Evolutionary conservation across 2,329 filamentous ascomycete genomes (phyloP).

Genomic region (Pseudocercospora musae): DNA sequence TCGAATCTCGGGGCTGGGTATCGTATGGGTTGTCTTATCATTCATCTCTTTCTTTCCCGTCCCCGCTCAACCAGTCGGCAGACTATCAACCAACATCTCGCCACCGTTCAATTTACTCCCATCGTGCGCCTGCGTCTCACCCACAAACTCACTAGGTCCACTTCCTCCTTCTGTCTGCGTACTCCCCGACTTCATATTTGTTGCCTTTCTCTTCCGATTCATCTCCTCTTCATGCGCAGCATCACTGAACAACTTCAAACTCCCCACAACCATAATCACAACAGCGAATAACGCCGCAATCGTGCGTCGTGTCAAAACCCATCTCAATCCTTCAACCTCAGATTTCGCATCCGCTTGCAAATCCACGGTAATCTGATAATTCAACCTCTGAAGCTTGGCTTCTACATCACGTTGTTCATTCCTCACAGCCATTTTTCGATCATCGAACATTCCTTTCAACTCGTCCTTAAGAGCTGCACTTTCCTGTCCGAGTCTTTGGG

Average conservation of each 20-base stretch:
- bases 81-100: constrained; percentile 33
- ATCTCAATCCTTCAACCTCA: constrained; percentile 85
- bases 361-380: constrained; percentile 90
- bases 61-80: constrained; percentile 20
- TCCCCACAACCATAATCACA: constrained; percentile 45
- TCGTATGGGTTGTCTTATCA: constrained; percentile 14
- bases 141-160: constrained; percentile 7
- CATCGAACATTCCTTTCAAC: constrained; percentile 93
- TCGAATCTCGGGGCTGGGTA: constrained; percentile 7
- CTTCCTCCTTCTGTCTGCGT: constrained; percentile 27
- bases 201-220: constrained; percentile 38
- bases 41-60: neutral
- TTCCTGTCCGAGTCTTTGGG: constrained; percentile 81
- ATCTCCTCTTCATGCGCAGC: constrained; percentile 39
- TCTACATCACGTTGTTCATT: constrained; percentile 85
- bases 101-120: constrained; percentile 18
- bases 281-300: constrained; percentile 55
- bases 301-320: constrained; percentile 70
- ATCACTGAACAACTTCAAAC: constrained; percentile 41
- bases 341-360: constrained; percentile 88
- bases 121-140: constrained; percentile 3
- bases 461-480: constrained; percentile 78
- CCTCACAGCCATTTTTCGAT: constrained; percentile 86
- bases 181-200: constrained; percentile 27
- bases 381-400: constrained; percentile 82